Evolutionary conservation across 140 eudicot species (phyloP), one percentile per base, ranked within the genome.

Genomic region (Cichorium intybus): DNA sequence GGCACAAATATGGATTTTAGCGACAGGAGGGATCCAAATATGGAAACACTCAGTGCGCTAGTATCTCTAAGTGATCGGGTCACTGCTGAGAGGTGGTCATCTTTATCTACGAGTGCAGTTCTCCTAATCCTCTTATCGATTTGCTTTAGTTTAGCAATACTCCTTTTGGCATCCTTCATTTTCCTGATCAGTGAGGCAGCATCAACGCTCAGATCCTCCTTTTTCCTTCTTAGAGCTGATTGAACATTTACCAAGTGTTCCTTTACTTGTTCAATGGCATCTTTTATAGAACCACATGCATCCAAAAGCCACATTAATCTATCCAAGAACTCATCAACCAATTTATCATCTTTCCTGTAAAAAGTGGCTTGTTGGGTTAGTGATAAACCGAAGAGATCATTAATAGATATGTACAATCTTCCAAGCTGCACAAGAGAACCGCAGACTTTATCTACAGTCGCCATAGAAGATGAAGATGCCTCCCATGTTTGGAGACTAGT

Each of bases 281-380:
- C 85, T 71, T 71, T 75, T 9, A 69, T 17, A 21, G 74, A 68
- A 57, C 86, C 77, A 75, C 84, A 77, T 2, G 77, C 59, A 33
- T 86, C 89, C 52, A 86, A 69, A 26, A 86, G 50, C 24, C 45
- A 74, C 58, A 82, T 49, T 2, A 89, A 77, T 48, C 46, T 71
- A 49, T 82, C 87, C 64, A 86, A 29, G 28, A 80, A 33, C 77
- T 71, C 87, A 11, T 86, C 78, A 9, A 77, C 74, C 77, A 80
- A 75, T 45, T 62, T 75, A 45, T 75, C 73, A 29, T 79, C 62
- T 10, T 68, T 74, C 34, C 35, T 50, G 18, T 21, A 58, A 14
- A 70, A 64, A 26, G 83, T 75, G 31, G 79, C 73, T 62, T 77
- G 75, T 64, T 72, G 78, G 52, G 79, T 86, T n/a, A 27, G 66